Percentiles rank a stretch among this genome's conserved stretches.
Conservation (phyloP, 768 basidiomycete species). For the Dacryopinax spathularia region DNA sequence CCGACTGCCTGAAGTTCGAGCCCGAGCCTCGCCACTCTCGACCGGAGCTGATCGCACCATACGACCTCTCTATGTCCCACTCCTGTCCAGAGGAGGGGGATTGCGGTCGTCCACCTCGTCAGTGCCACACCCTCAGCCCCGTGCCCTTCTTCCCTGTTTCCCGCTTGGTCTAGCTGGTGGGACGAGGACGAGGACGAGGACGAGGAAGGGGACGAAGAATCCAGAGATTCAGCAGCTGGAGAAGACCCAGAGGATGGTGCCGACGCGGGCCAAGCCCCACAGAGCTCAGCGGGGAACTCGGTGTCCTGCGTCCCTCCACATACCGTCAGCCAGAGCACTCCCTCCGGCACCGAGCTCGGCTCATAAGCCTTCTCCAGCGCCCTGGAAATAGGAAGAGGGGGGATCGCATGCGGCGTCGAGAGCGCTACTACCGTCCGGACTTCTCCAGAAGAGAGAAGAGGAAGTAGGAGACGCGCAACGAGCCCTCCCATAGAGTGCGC, state of each 20-base stretch:
- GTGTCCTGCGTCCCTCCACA: conserved; percentile 25
- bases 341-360: neutral
- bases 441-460: conserved; percentile 4
- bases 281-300: conserved; percentile 23
- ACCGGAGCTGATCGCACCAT: conserved; percentile 28
- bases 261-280: conserved; percentile 12
- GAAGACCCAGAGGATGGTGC: neutral
- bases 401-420: conserved; percentile 23
- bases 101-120: conserved; percentile 16
- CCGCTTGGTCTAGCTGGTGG: too few relatives aligned
- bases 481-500: conserved; percentile 29
- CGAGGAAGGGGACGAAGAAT: too few relatives aligned
- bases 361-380: conserved; percentile 19
- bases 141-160: too few relatives aligned
- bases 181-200: too few relatives aligned
- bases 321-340: conserved; percentile 17
- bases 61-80: conserved; percentile 28
- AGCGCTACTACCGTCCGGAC: conserved; percentile 12
- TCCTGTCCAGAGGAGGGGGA: conserved; percentile 23
- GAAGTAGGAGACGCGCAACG: conserved; percentile 19
- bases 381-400: conserved; percentile 19
- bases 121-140: neutral
- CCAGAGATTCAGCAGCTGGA: too few relatives aligned
- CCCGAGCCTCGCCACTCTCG: conserved; percentile 19
- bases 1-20: conserved; percentile 12